These are phyloP conservation scores for Thermochaetoides thermophila DNA, from an alignment of 495 filamentous ascomycete species.

Conservation along the genomic window DNA sequence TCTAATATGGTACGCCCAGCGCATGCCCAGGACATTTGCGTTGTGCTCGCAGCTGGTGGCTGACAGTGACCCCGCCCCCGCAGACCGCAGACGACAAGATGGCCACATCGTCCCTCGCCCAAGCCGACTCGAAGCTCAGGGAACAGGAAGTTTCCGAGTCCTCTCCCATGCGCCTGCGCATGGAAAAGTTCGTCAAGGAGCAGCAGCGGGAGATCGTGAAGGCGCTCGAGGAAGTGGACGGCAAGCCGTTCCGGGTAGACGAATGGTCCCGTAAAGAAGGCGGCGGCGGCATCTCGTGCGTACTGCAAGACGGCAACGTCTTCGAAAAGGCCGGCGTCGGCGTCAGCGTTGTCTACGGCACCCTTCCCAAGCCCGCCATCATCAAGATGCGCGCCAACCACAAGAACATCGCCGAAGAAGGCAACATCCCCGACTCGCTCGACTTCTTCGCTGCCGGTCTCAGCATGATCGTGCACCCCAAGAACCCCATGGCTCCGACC, in stretches of 20 bases:
- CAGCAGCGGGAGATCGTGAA: conserved; percentile 77
- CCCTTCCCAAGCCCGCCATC: conserved; percentile 74
- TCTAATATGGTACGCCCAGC: conserved; percentile 19
- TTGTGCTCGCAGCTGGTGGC: not conserved
- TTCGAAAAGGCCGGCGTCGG: conserved; percentile 98
- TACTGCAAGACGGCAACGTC: conserved; percentile 87
- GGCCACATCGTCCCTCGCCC: conserved; percentile 46
- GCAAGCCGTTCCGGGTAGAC: conserved; percentile 64
- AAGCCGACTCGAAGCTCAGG: conserved; percentile 52
- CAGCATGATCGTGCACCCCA: conserved; percentile 81
- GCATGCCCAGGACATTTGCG: not conserved
- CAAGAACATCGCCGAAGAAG: conserved; percentile 66
- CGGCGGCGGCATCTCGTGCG: conserved; percentile 71
- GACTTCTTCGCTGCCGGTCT: conserved; percentile 92
- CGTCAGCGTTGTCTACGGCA: conserved; percentile 87
- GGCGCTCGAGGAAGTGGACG: conserved; percentile 69
- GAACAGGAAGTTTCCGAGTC: conserved; percentile 45
- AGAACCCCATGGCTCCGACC: conserved; percentile 92
- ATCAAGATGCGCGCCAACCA: conserved; percentile 90
- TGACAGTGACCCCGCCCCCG: conserved; percentile 1
- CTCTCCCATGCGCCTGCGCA: conserved; percentile 92
- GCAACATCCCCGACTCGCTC: conserved; percentile 48
- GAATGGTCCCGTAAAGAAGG: conserved; percentile 79
- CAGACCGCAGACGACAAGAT: conserved; percentile 27
- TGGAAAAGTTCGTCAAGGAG: conserved; percentile 89